phyloP scores from a whole-genome alignment of 768 basidiomycete genomes.

The Suillus alpinus region DNA sequence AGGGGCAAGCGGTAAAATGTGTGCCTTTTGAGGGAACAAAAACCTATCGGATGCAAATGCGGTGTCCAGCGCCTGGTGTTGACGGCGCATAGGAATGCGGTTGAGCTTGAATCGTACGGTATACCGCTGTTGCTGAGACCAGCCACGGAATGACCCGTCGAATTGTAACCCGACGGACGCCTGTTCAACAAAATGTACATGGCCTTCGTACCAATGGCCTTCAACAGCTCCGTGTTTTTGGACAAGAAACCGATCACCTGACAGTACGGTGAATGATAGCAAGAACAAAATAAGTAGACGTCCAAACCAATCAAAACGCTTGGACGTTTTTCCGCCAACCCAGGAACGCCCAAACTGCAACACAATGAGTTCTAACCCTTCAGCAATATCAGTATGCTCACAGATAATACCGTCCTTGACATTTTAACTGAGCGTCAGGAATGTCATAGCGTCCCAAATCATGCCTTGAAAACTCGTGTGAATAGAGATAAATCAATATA shows the following conservation, averaged over 20 bases:
- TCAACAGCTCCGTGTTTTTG: conserved; percentile 12
- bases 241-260: conserved; percentile 31
- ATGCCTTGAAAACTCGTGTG: conserved; percentile 16
- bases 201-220: conserved; percentile 35
- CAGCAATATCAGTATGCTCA: neutral
- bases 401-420: conserved; percentile 34
- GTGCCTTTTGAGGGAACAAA: conserved; percentile 40
- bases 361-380: neutral
- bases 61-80: conserved; percentile 51
- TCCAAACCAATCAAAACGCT: conserved; percentile 54
- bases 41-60: conserved; percentile 38
- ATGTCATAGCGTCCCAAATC: conserved; percentile 40
- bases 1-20: conserved; percentile 5
- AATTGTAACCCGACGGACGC: conserved; percentile 47
- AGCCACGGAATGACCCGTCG: conserved; percentile 36
- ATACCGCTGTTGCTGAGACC: conserved; percentile 29
- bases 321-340: conserved; percentile 56
- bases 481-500: neutral
- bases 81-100: conserved; percentile 49
- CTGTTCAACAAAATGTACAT: conserved; percentile 47
- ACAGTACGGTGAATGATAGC: neutral
- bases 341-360: conserved; percentile 48
- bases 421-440: conserved; percentile 23
- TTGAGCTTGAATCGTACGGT: conserved; percentile 58
- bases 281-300: conserved; percentile 26